These are phyloP conservation scores for Trichoderma endophyticum DNA, from an alignment of 2,329 filamentous ascomycete species.

Conservation along the genomic window DNA sequence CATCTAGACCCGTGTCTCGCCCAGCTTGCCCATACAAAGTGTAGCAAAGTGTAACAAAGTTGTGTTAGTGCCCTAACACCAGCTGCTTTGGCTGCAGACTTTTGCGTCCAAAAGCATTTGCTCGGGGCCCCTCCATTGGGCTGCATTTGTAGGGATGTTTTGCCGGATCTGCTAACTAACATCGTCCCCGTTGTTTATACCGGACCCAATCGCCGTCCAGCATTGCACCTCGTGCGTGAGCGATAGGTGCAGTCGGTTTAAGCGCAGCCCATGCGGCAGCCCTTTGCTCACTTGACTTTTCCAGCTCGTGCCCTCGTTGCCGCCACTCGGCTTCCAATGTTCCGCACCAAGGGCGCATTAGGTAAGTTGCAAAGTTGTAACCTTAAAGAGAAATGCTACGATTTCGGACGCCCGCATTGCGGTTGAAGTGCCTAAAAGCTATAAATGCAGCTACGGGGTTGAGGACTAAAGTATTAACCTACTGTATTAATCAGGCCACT, in stretches of 20 bases:
- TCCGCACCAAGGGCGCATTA: not conserved
- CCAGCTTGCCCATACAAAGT: not conserved
- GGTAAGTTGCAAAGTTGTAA: not conserved
- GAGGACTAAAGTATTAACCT: not conserved
- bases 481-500: not conserved
- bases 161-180: slow-evolving; percentile 18
- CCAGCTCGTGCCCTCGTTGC: not conserved
- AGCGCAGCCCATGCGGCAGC: not conserved
- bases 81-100: not conserved
- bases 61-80: not conserved
- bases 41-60: no score
- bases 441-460: not conserved
- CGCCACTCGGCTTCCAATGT: not conserved
- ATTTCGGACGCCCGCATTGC: not conserved
- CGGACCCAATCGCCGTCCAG: slow-evolving; percentile 30
- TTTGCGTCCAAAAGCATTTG: slow-evolving; percentile 6
- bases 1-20: fast-evolving
- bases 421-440: not conserved
- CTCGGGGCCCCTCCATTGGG: slow-evolving; percentile 11
- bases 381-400: not conserved
- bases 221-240: slow-evolving; percentile 33
- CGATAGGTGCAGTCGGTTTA: slow-evolving; percentile 26
- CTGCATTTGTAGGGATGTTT: slow-evolving; percentile 4
- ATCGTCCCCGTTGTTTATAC: slow-evolving; percentile 1
- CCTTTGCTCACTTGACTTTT: not conserved